These are phyloP conservation scores for Fusarium solani-melongenae DNA, from an alignment of 2,329 filamentous ascomycete species.

Conservation along the genomic window DNA sequence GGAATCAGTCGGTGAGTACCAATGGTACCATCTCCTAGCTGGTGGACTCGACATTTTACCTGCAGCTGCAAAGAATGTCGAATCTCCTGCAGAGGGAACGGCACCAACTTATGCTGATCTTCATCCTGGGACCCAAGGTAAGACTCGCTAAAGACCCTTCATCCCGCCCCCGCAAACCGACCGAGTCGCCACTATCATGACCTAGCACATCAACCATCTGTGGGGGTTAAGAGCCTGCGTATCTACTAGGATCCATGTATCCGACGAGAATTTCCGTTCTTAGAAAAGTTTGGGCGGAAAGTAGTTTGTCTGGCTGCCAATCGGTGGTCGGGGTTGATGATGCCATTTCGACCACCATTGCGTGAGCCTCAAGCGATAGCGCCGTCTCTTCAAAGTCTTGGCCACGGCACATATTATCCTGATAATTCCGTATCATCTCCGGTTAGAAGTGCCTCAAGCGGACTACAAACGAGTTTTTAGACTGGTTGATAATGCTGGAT, in stretches of 20 bases:
- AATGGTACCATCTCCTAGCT: slow-evolving; percentile 47
- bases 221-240: background rate
- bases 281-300: background rate
- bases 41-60: slow-evolving; percentile 14
- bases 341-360: slow-evolving; percentile 10
- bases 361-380: background rate
- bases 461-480: background rate
- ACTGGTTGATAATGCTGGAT: background rate
- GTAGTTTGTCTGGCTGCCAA: background rate
- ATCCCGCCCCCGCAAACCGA: background rate
- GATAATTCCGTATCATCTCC: background rate
- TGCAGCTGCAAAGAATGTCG: background rate
- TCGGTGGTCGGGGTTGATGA: background rate
- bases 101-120: background rate
- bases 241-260: background rate
- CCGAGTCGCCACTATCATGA: slow-evolving; percentile 2
- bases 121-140: too few relatives aligned
- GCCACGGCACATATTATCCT: background rate
- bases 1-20: slow-evolving; percentile 62
- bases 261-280: background rate
- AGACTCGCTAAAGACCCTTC: background rate
- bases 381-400: background rate
- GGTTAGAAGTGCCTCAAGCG: background rate
- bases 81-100: background rate
- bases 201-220: slow-evolving; percentile 10